Base-by-base conservation (phyloP, 2,329 filamentous ascomycete species). In the Ceratocystis albifundus region DNA sequence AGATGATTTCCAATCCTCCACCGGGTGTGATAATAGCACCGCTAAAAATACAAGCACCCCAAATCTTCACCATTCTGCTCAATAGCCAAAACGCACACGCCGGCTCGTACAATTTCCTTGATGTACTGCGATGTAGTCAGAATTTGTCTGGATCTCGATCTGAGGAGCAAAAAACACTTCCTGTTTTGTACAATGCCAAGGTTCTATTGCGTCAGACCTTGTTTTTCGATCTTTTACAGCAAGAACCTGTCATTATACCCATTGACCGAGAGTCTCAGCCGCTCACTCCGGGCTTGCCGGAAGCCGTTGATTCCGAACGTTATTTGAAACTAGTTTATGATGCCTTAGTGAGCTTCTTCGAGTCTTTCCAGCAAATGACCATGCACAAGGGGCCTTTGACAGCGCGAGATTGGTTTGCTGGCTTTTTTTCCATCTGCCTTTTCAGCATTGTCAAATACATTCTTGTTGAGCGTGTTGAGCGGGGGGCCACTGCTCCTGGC, bases 371-470 rank as follows among this genome's bases (percentile, higher is more conserved):
- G 69, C 74, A 73, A 3, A 75, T 75, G 20, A 76, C 78, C 1
- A 72, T 77, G 66, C 74, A 75, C 28, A 74, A 73, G 41, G 72
- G 73, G n/a, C 72, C 74, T 4, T 71, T 77, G 25, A 75, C 76
- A 28, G 74, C 77, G 7, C 77, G 76, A 69, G 75, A 75, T 65
- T 83, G 80, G 78, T 71, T 83, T 17, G 79, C 82, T 1, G 72
- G 78, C 3, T 82, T 84, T 68, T 74, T 82, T 62, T 79, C 82
- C 12, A 72, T 85, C 20, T 84, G 82, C 71, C 79, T 85, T n/a
- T 83, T 85, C 70, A 84, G 81, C 71, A 75, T 82, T 32, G 77
- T 80, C 22, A 78, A 79, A 62, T 81, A 81, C 0, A 76, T 85
- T 1, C 73, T 65, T 84, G 61, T 12, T n/a, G 62, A 61, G 57